Conservation (phyloP, 176 grass and related monocot genomes). For the Triticum urartu region DNA sequence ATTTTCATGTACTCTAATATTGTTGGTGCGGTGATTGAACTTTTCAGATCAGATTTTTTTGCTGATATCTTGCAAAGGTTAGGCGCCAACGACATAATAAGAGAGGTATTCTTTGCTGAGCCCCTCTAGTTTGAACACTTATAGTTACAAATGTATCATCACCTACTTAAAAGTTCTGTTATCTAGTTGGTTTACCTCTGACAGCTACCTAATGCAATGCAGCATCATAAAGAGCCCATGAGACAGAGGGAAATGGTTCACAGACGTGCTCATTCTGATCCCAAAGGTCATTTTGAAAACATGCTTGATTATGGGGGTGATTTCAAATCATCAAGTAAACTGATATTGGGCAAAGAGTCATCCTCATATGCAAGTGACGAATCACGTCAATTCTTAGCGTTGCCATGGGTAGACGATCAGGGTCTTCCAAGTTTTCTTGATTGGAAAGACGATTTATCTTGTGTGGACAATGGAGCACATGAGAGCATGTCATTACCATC, state of each 20-base stretch:
- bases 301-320: constrained; percentile 33
- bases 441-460: constrained; percentile 20
- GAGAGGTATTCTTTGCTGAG: constrained; percentile 36
- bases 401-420: constrained; percentile 29
- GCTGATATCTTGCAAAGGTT: constrained; percentile 55
- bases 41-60: constrained; percentile 67
- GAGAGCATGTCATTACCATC: constrained; percentile 44
- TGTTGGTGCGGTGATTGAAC: constrained; percentile 10
- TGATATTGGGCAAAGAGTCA: constrained; percentile 10
- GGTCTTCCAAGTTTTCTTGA: constrained; percentile 31
- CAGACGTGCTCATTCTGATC: constrained; percentile 12
- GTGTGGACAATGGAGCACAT: constrained; percentile 14
- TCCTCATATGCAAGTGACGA: constrained; percentile 14
- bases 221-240: constrained; percentile 24
- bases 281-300: background rate
- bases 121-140: constrained; percentile 2
- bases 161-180: background rate
- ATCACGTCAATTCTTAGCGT: constrained; percentile 26
- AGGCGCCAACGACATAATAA: constrained; percentile 30
- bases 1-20: constrained; percentile 1
- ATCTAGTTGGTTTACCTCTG: constrained; percentile 22
- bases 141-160: background rate
- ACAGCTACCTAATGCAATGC: constrained; percentile 28
- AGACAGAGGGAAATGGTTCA: constrained; percentile 1
- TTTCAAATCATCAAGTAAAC: background rate